Base-by-base conservation (phyloP, 208 protist genomes). In the Trypanosoma theileri region DNA sequence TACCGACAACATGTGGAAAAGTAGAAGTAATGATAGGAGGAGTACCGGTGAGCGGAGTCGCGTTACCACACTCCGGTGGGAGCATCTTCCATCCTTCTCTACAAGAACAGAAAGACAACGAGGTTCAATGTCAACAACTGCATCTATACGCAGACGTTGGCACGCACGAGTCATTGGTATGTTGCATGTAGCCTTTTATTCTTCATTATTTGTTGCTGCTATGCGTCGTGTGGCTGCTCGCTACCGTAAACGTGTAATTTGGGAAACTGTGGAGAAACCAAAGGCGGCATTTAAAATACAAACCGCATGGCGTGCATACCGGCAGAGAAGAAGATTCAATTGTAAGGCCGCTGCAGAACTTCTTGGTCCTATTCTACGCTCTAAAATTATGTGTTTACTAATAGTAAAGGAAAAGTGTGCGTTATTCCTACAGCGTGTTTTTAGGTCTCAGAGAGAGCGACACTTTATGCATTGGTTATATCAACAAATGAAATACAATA, bases 341-440 rank as follows among this genome's bases (percentile, higher is more conserved):
- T 56, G 69, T 41, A 55, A 45, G 22, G 71, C 54, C 26, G 79
- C 84, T 19, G 59, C 71, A 16, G 59, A 61, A 44, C 52, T 89
- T 17, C 73, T 94, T 19, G 72, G 84, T 57, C 74, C 79, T 40
- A 91, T 87, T 71, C 40, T 87, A 52, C 83, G 76, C 4, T 57
- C 69, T 26, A 69, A 76, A 42, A 60, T 91, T 55, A 17, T 28
- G 22, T 70, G 77, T 13, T 73, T 82, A 73, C 76, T 66, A 3
- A 69, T 58, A n/a, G 64, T 56, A 13, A 86, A 86, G 57, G 76
- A 82, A 55, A 57, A n/a, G 24, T 78, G 75, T 50, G 85, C 77
- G 50, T 69, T 69, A 60, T 66, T 92, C 14, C 70, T 94, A n/a
- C 89, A 92, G 60, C 85, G 85, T 40, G 73, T 91, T 50, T 84